Evolutionary conservation across 2,329 filamentous ascomycete genomes (phyloP).

Genomic region (Boeremia lycopersici): DNA sequence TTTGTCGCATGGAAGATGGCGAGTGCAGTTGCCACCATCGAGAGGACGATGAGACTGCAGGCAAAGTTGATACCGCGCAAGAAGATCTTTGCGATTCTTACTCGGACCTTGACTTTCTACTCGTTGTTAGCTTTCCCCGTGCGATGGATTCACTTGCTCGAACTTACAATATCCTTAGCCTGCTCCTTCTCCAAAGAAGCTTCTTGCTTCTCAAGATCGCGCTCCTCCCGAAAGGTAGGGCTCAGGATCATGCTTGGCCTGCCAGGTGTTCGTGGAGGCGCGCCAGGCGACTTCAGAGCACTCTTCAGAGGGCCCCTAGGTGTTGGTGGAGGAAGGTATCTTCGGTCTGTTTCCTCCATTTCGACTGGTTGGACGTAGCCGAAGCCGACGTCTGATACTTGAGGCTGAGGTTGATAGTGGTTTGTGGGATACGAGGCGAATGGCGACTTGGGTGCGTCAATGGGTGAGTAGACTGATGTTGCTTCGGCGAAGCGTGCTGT

Average conservation of each 20-base stretch:
- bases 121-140: constrained; percentile 44
- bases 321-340: constrained; percentile 61
- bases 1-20: constrained; percentile 91
- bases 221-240: constrained; percentile 89
- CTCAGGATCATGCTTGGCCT: constrained; percentile 77
- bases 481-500: constrained; percentile 82
- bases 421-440: constrained; percentile 60
- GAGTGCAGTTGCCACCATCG: constrained; percentile 88
- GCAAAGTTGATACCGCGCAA: constrained; percentile 96
- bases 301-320: constrained; percentile 83
- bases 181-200: constrained; percentile 83
- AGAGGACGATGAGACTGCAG: constrained; percentile 91
- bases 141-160: too few relatives aligned
- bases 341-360: constrained; percentile 57
- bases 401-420: constrained; percentile 65
- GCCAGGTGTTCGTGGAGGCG: constrained; percentile 64
- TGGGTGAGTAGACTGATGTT: constrained; percentile 77
- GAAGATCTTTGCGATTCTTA: constrained; percentile 91
- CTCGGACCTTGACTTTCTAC: constrained; percentile 89
- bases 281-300: constrained; percentile 85
- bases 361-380: constrained; percentile 75
- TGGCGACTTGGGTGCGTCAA: constrained; percentile 60
- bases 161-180: constrained; percentile 81
- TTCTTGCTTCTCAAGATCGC: constrained; percentile 84
- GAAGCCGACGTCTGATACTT: constrained; percentile 88